Base-by-base conservation (phyloP, 257 asterid genomes). In the Ballota nigra region DNA sequence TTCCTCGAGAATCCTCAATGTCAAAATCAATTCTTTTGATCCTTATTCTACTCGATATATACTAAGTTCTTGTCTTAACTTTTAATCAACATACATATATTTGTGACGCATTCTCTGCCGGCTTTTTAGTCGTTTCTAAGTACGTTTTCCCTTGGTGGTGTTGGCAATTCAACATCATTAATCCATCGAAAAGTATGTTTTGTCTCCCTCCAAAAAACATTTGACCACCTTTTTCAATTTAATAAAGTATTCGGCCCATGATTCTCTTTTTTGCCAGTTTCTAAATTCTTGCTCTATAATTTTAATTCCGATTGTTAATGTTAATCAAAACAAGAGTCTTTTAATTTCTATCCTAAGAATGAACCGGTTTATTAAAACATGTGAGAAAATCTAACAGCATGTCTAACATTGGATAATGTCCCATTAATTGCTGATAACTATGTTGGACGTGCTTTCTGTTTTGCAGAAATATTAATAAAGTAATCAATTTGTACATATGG, bases 171-270 rank as follows among this genome's bases (percentile, higher is more conserved):
- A 16, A 62, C 68, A 24, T 29, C 55, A 68, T 53, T 66, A 52
- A 26, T 62, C 78, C 51, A 75, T 71, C 72, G 29, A 60, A 62
- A 72, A 20, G 63, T 43, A 60, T 61, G 73, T 70, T 53, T 4
- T 55, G 70, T 67, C 69, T 71, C 73, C 51, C 18, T 7, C 19
- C 7, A 67, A 41, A 63, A 29, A 59, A 75, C 83, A 70, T 8
- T 33, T 33, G 63, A 40, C 72, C 47, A 59, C 61, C 49, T 64
- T 49, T 77, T 59, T 68, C 16, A 0, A 7, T 8, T 63, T 12
- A 33, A 33, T 36, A 63, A 73, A 68, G 66, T 34, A 56, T 60
- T 68, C 43, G 6, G 51, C 75, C 77, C 80, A 24, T 22, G 34
- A 65, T 12, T 31, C 71, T 22, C 52, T 22, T 15, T 36, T 38